These are phyloP conservation scores for Pinus tabuliformis DNA, from an alignment of 75 land plant genomes.

Conservation along the genomic window DNA sequence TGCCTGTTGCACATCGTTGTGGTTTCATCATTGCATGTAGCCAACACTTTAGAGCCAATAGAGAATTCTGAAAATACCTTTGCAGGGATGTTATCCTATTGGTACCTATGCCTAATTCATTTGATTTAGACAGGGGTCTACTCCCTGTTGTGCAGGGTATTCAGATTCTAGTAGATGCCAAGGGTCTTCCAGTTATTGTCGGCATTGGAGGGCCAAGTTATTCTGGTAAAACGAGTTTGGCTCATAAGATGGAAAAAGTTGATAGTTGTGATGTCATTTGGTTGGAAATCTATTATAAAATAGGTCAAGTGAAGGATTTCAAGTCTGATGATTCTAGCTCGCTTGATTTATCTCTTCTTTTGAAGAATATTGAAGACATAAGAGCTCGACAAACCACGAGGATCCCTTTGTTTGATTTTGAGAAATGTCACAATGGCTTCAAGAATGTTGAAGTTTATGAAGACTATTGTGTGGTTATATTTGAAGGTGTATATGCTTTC, in stretches of 20 bases:
- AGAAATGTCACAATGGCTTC: slow-evolving; percentile 78
- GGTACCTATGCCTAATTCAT: slow-evolving; percentile 92
- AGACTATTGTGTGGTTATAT: slow-evolving; percentile 99
- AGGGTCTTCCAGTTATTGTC: slow-evolving; percentile 9
- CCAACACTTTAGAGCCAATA: slow-evolving; percentile 11
- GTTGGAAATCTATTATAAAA: slow-evolving; percentile 89
- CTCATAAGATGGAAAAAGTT: slow-evolving; percentile 98
- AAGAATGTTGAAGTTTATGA: slow-evolving; percentile 86
- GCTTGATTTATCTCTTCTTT: slow-evolving; percentile 81
- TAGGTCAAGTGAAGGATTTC: slow-evolving; percentile 82
- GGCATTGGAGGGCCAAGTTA: slow-evolving; percentile 90
- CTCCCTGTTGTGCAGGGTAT: slow-evolving; percentile 94
- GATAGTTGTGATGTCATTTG: slow-evolving; percentile 98
- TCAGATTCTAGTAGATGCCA: slow-evolving; percentile 13
- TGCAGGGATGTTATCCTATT: slow-evolving; percentile 65
- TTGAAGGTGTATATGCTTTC: slow-evolving; percentile 98
- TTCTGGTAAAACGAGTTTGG: slow-evolving; percentile 98
- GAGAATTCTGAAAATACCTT: slow-evolving; percentile 2
- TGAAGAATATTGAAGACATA: slow-evolving; percentile 93
- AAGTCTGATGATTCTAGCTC: slow-evolving; percentile 86
- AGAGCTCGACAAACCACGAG: slow-evolving; percentile 53
- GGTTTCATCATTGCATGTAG: slow-evolving; percentile 68
- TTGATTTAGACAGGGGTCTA: slow-evolving; percentile 95
- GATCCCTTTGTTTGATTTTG: slow-evolving; percentile 93
- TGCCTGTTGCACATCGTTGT: slow-evolving; percentile 6